Percentiles rank a stretch among this genome's conserved stretches.
These are phyloP conservation scores for Sparassis latifolia DNA, from an alignment of 1,284 basidiomycete genomes.

Conservation along the genomic window DNA sequence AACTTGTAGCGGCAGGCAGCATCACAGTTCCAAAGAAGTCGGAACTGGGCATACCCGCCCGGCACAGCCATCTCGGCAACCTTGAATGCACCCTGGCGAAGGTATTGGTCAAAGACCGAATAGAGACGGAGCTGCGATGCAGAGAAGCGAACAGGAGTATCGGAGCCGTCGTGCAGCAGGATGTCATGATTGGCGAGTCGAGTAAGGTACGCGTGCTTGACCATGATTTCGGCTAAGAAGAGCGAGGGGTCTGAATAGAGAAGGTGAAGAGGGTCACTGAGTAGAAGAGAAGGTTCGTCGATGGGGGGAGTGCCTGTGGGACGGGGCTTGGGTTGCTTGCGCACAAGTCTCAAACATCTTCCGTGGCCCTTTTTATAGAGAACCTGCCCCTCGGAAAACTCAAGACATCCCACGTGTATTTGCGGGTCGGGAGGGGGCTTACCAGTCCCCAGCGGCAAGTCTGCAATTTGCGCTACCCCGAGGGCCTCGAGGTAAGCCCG, in stretches of 20 bases:
- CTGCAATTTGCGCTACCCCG: not conserved
- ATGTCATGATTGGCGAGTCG: not conserved
- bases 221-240: not conserved
- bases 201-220: not conserved
- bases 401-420: not conserved
- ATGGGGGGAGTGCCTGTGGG: not conserved
- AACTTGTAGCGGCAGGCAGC: not conserved
- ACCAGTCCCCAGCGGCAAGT: not conserved
- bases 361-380: not conserved
- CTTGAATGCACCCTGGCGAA: not conserved
- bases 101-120: not conserved
- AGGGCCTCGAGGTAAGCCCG: constrained; percentile 9
- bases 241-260: not conserved
- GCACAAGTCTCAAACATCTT: not conserved
- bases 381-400: not conserved
- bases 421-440: not conserved
- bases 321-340: not conserved
- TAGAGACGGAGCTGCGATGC: not conserved
- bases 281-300: not conserved
- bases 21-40: not conserved
- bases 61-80: not conserved
- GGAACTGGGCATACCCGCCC: not conserved
- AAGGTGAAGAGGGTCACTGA: not conserved
- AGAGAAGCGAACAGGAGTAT: not conserved
- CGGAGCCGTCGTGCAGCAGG: not conserved